phyloP scores from a whole-genome alignment of 352 stramenopile species.

The Globisporangium abappressorium region DNA sequence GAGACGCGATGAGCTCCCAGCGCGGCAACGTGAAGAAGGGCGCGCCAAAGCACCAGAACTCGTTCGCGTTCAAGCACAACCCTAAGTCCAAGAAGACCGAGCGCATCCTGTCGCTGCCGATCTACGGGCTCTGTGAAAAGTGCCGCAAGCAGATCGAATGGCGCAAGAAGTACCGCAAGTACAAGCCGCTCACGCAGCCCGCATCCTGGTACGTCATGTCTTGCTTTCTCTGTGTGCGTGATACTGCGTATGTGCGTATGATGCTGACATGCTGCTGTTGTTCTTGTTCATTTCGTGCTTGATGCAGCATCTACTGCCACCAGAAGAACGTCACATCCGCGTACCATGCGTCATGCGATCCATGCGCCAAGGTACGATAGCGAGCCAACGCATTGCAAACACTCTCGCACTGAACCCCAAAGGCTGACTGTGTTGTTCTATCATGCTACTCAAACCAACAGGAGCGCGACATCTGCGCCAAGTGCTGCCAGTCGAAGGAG shows the following conservation, averaged over 20 bases:
- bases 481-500: constrained; percentile 83
- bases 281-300: neutral
- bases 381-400: neutral
- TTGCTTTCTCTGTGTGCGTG: neutral
- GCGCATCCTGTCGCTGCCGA: constrained; percentile 89
- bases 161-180: constrained; percentile 99
- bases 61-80: constrained; percentile 98
- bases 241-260: neutral
- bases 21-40: constrained; percentile 84
- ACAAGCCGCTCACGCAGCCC: constrained; percentile 95
- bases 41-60: constrained; percentile 96
- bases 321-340: constrained; percentile 91
- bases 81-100: constrained; percentile 97
- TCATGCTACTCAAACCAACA: neutral
- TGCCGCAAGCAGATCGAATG: constrained; percentile 97
- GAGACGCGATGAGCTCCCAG: constrained; percentile 72
- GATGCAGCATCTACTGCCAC: constrained; percentile 87
- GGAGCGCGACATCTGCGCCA: constrained; percentile 85
- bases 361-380: constrained; percentile 70
- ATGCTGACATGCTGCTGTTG: neutral
- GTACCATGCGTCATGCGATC: constrained; percentile 93
- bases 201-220: constrained; percentile 73
- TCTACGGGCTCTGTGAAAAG: constrained; percentile 91
- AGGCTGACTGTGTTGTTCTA: neutral
- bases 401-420: constrained; percentile 12